Percentiles rank a stretch among this genome's conserved stretches.
phyloP scores from a whole-genome alignment of 306 rosid genomes.

The Medicago arabica region DNA sequence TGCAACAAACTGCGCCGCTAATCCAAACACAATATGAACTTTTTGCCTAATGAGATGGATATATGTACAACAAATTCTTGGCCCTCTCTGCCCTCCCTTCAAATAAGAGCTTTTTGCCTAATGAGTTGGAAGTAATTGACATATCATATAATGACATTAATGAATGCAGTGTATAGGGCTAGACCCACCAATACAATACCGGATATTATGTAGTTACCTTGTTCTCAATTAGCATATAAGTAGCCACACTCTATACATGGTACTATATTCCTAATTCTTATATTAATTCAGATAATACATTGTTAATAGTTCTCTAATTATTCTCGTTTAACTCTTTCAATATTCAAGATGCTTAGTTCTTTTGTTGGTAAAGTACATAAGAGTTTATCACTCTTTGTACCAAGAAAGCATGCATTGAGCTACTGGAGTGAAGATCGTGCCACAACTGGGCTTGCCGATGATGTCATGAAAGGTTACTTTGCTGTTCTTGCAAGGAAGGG shows the following conservation, averaged over 20 bases:
- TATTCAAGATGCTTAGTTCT: constrained; percentile 30
- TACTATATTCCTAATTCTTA: neutral
- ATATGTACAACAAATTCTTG: constrained; percentile 1
- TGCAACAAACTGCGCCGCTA: no score
- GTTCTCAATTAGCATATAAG: constrained; percentile 3
- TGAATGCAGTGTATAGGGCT: constrained; percentile 2
- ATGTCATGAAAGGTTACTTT: constrained; percentile 60
- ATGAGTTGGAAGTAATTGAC: constrained; percentile 17
- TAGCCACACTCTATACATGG: neutral
- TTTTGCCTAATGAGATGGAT: no score
- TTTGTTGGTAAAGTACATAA: constrained; percentile 50
- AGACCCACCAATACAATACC: neutral
- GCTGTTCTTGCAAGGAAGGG: constrained; percentile 65
- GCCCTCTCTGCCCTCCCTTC: constrained; percentile 38
- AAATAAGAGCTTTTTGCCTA: constrained; percentile 1
- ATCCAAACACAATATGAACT: no score
- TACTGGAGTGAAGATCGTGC: constrained; percentile 27
- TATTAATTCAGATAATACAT: neutral
- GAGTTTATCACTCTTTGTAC: constrained; percentile 43
- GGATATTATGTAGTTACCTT: neutral
- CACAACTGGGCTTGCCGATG: neutral
- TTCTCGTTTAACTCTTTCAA: neutral
- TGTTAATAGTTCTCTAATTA: neutral
- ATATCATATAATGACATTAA: constrained; percentile 10
- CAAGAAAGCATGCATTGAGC: constrained; percentile 41